A percentile compares a stretch with the other conserved stretches of the same genome.
These are phyloP conservation scores for Phytophthora crassamura DNA, from an alignment of 352 stramenopile genomes.

Conservation along the genomic window DNA sequence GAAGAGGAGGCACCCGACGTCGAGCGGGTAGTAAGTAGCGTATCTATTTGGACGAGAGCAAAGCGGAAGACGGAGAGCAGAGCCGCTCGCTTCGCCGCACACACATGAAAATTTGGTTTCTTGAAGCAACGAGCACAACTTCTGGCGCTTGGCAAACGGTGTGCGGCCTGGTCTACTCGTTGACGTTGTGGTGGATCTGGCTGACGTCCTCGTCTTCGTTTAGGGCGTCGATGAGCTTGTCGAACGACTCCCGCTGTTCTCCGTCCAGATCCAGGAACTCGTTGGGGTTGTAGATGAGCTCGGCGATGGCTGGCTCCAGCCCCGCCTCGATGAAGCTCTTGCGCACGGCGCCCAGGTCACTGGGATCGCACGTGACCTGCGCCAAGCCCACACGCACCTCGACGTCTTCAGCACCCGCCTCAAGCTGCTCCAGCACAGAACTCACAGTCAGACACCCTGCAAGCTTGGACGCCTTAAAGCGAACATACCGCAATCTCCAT, in stretches of 20 bases:
- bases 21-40: constrained; percentile 38
- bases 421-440: constrained; percentile 45
- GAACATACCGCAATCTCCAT: constrained; percentile 72
- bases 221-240: constrained; percentile 78
- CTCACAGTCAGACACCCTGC: neutral
- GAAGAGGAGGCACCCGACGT: constrained; percentile 22
- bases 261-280: constrained; percentile 70
- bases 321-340: constrained; percentile 59
- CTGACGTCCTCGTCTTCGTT: constrained; percentile 85
- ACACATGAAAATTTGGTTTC: constrained; percentile 29
- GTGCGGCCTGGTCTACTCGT: constrained; percentile 46
- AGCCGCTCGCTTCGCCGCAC: constrained; percentile 26
- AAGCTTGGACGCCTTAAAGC: neutral
- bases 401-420: constrained; percentile 76
- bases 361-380: constrained; percentile 78
- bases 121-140: constrained; percentile 1
- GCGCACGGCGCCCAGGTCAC: constrained; percentile 65
- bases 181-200: constrained; percentile 86
- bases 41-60: constrained; percentile 48
- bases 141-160: too few species aligned
- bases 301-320: constrained; percentile 69
- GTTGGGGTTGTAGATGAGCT: constrained; percentile 87
- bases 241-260: constrained; percentile 66
- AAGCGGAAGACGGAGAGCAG: constrained; percentile 11
- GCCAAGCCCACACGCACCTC: constrained; percentile 67